Conservation (phyloP, 2,329 filamentous ascomycete genomes). For the Tympanopsis confertula region DNA sequence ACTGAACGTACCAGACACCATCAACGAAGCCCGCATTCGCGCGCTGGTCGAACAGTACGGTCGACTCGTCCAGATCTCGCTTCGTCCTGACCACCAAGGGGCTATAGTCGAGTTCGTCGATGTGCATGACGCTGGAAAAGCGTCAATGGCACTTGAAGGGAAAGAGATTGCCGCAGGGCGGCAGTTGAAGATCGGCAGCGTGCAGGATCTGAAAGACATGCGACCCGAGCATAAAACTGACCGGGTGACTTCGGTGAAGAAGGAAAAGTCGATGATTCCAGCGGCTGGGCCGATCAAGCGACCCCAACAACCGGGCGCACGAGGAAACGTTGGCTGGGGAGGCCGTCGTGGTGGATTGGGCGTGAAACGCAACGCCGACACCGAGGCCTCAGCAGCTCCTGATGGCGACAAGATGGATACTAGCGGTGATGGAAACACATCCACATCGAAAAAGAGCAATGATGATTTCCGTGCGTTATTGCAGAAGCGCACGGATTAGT, state of each 20-base stretch:
- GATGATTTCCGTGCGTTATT: constrained; percentile 44
- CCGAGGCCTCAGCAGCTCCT: constrained; percentile 6
- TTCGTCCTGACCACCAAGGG: constrained; percentile 72
- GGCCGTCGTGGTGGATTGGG: constrained; percentile 35
- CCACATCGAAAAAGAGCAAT: constrained; percentile 35
- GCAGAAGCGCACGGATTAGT: constrained; percentile 20
- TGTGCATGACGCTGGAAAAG: constrained; percentile 30
- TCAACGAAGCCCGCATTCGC: constrained; percentile 76
- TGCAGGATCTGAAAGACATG: constrained; percentile 13
- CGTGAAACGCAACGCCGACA: constrained; percentile 21
- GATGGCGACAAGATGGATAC: constrained; percentile 10
- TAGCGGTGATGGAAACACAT: constrained; percentile 11
- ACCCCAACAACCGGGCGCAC: constrained; percentile 27
- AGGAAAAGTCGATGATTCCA: not conserved
- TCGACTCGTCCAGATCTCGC: constrained; percentile 59
- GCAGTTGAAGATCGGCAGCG: constrained; percentile 32
- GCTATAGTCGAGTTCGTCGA: constrained; percentile 76
- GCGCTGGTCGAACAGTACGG: constrained; percentile 62
- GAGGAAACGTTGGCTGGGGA: constrained; percentile 24
- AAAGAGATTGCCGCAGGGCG: constrained; percentile 28
- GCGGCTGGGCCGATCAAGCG: not conserved
- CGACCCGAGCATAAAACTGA: too few relatives aligned
- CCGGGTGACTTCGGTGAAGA: too few relatives aligned
- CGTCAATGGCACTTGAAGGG: constrained; percentile 29
- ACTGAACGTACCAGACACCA: constrained; percentile 79